Evolutionary conservation across 352 stramenopile species (phyloP).

Genomic region (Phytophthora nicotianae): DNA sequence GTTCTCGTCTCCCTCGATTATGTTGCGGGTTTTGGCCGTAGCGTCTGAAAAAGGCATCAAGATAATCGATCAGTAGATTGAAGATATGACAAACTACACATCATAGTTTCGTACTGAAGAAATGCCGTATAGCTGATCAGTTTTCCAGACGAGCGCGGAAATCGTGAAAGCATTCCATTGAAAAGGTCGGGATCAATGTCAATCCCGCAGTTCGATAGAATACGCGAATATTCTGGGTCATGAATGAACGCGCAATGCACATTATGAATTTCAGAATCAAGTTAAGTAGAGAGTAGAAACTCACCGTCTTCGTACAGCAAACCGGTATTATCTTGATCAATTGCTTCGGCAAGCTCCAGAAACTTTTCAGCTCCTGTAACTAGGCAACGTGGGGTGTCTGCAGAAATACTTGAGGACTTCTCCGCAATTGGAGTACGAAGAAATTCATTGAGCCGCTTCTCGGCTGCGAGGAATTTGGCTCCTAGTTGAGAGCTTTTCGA

Average conservation of each 20-base stretch:
- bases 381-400: constrained; percentile 44
- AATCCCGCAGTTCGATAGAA: constrained; percentile 41
- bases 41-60: constrained; percentile 27
- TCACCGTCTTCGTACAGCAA: constrained; percentile 50
- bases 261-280: not conserved
- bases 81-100: not conserved
- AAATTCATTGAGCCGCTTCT: constrained; percentile 52
- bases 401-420: not conserved
- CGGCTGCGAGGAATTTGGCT: constrained; percentile 29
- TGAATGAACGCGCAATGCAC: not conserved
- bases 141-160: constrained; percentile 39
- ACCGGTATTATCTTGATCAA: constrained; percentile 42
- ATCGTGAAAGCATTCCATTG: constrained; percentile 54
- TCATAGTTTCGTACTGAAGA: constrained; percentile 43
- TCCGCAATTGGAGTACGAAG: constrained; percentile 28
- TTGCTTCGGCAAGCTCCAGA: constrained; percentile 47
- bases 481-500: constrained; percentile 36
- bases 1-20: constrained; percentile 41
- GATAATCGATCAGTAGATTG: not conserved
- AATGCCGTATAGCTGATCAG: constrained; percentile 52
- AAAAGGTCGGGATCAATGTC: constrained; percentile 36
- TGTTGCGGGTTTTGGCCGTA: constrained; percentile 54
- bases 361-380: constrained; percentile 62
- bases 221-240: constrained; percentile 43
- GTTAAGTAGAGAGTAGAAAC: not conserved